Evolutionary conservation across 1,284 basidiomycete genomes (phyloP).

Genomic region (Marasmius sp.): DNA sequence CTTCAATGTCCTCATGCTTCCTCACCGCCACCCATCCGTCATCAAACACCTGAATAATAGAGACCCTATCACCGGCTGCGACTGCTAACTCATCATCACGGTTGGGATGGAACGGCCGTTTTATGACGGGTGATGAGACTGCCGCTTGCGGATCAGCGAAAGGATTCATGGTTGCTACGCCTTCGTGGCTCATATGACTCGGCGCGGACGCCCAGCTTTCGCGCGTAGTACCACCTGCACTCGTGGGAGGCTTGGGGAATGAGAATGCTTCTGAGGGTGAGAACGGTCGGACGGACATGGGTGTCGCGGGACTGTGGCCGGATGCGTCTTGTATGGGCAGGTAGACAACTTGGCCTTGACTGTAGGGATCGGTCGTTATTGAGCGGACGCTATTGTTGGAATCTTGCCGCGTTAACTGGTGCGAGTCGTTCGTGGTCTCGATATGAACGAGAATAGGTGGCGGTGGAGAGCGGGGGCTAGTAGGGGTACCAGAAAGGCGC

Average conservation of each 20-base stretch:
- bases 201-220: not conserved
- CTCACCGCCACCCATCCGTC: constrained; percentile 68
- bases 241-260: constrained; percentile 61
- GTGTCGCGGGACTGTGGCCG: constrained; percentile 31
- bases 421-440: constrained; percentile 21
- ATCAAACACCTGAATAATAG: constrained; percentile 54
- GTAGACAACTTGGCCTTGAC: constrained; percentile 40
- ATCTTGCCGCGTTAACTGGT: constrained; percentile 22
- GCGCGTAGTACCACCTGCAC: not conserved
- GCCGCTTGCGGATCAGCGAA: constrained; percentile 33
- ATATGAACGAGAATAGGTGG: constrained; percentile 24
- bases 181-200: not conserved
- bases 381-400: constrained; percentile 36
- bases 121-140: constrained; percentile 34
- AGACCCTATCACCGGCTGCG: constrained; percentile 48
- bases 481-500: constrained; percentile 7
- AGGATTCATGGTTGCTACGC: constrained; percentile 26
- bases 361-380: constrained; percentile 23
- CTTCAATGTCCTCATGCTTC: constrained; percentile 25
- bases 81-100: constrained; percentile 62
- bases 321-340: constrained; percentile 15
- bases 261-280: constrained; percentile 62
- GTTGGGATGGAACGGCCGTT: constrained; percentile 56
- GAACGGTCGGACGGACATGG: constrained; percentile 64
- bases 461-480: constrained; percentile 18